These are phyloP conservation scores for Russula virescens DNA, from an alignment of 768 basidiomycete species.

Conservation along the genomic window DNA sequence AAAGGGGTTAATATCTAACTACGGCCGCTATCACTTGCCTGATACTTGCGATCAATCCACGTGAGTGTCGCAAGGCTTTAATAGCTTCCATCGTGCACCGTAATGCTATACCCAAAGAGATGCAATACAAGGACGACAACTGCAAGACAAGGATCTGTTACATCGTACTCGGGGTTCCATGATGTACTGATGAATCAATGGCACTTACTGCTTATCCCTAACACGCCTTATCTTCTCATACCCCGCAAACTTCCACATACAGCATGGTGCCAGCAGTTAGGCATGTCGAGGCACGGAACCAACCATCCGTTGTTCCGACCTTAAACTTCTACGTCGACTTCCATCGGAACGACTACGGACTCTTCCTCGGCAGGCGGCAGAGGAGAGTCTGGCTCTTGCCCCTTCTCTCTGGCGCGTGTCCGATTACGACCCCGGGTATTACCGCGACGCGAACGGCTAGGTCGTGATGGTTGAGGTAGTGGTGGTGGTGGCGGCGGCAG, in stretches of 20 bases:
- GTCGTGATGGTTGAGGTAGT: not conserved
- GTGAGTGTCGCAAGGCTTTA: not conserved
- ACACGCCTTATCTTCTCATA: not conserved
- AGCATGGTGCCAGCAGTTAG: not conserved
- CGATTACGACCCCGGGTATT: not conserved
- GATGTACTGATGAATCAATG: constrained; percentile 3
- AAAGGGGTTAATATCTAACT: not conserved
- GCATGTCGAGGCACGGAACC: not conserved
- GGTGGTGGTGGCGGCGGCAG: not conserved
- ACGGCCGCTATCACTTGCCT: not conserved
- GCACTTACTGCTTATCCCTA: not conserved
- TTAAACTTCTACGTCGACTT: constrained; percentile 34
- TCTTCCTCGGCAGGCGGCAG: constrained; percentile 10
- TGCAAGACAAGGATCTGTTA: not conserved
- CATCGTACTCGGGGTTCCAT: not conserved
- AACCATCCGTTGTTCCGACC: not conserved
- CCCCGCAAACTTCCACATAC: not conserved
- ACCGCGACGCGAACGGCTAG: constrained; percentile 10
- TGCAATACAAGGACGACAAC: constrained; percentile 4
- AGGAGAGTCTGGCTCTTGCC: constrained; percentile 8
- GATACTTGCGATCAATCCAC: not conserved
- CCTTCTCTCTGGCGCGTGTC: constrained; percentile 17
- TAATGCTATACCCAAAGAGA: not conserved
- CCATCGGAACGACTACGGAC: constrained; percentile 34
- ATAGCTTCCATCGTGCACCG: not conserved